phyloP scores from a whole-genome alignment of 257 asterid species.

The Knoxia roxburghii region DNA sequence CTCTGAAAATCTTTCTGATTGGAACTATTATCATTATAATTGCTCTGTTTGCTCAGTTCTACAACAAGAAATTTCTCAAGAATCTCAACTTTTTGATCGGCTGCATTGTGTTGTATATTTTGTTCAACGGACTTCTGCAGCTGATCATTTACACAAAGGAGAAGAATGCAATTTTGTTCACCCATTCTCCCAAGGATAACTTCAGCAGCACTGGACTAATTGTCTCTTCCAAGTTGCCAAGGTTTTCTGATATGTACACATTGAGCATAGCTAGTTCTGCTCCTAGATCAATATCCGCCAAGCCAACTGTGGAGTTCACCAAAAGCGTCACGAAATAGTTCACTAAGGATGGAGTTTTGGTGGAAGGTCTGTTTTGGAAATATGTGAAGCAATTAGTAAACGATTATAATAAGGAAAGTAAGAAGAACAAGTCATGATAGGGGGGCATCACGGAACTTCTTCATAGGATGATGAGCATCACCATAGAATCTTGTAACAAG shows the following conservation, averaged over 20 bases:
- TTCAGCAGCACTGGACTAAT: conserved; percentile 67
- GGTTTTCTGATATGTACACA: conserved; percentile 86
- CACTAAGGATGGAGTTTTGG: conserved; percentile 90
- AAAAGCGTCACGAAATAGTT: conserved; percentile 92
- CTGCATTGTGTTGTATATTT: conserved; percentile 76
- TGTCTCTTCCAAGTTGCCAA: conserved; percentile 85
- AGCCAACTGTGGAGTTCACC: conserved; percentile 74
- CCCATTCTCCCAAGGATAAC: conserved; percentile 78
- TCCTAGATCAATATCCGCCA: conserved; percentile 80
- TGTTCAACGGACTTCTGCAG: conserved; percentile 72
- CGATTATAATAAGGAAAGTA: conserved; percentile 64
- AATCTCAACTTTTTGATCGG: conserved; percentile 72
- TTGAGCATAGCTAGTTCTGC: conserved; percentile 81
- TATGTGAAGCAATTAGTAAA: conserved; percentile 64
- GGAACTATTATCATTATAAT: conserved; percentile 59
- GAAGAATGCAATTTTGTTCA: conserved; percentile 78
- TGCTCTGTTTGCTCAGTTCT: conserved; percentile 92
- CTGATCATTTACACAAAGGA: conserved; percentile 65
- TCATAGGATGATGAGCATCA: neutral
- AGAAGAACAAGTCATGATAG: conserved; percentile 65
- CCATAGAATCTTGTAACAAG: neutral
- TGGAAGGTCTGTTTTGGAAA: conserved; percentile 90
- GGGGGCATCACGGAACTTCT: too few species aligned
- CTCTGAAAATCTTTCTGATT: too few species aligned
- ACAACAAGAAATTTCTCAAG: conserved; percentile 85